Evolutionary conservation across 192 early-diverging fungal genomes (phyloP), one percentile per base, ranked within the genome.

Genomic region (Entomortierella chlamydospora): DNA sequence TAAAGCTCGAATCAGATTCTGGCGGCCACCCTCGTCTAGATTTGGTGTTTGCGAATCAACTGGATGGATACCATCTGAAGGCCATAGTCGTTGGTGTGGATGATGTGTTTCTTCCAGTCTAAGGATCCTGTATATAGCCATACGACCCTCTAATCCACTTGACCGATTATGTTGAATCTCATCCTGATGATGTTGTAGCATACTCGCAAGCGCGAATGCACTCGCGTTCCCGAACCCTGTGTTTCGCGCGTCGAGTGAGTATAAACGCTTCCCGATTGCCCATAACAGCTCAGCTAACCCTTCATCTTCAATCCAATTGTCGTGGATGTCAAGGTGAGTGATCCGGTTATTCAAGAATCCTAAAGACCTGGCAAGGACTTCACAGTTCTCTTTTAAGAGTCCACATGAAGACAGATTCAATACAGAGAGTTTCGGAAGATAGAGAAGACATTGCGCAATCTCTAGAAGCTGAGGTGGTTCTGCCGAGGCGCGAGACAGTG

Each of bases 241-340:
- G 30, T 72, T 54, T 2, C 70, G 42, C 0, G 61, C 70, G 49
- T 72, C 70, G 2, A 72, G 47, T 28, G 43, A 45, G 23, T 45
- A 64, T 18, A 72, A 17, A 0, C 30, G 54, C 20, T 45, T 41
- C 1, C 70, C 70, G 0, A 64, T n/a, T 0, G 47, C 29, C 70
- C 70, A 72, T 23, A 72, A 15, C 12, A 72, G 25, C 20, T 72
- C 70, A 34, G 61, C 61, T 0, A 72, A 56, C 0, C 70, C 70
- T 10, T 64, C 70, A 15, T 72, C 70, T 23, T 62, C 61, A 9
- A 72, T 50, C 61, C 61, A 64, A 7, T 72, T 72, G 51, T 72
- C 56, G 62, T 72, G 70, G 25, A 72, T 72, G n/a, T 72, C 61
- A 0, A 72, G 62, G 17, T 64, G 61, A 6, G 61, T 72, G 4